Conservation (phyloP, 78 protist species). For the Dictyostelium discoideum region DNA sequence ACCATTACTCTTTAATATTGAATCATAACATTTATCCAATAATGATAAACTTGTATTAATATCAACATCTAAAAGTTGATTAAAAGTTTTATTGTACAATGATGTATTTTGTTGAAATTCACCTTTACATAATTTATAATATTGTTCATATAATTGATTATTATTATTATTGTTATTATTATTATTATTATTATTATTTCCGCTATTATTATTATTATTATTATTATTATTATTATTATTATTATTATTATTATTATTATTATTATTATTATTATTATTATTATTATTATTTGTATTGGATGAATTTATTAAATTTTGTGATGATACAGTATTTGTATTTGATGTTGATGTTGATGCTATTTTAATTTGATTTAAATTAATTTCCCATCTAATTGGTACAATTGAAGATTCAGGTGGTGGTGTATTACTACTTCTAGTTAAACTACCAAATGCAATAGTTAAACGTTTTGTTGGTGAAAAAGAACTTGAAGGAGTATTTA, state of each 20-base stretch:
- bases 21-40: constrained; percentile 30
- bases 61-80: not conserved
- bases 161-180: not conserved
- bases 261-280: not conserved
- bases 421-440: not conserved
- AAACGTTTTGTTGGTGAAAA: not conserved
- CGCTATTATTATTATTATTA: no score
- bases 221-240: no score
- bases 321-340: not conserved
- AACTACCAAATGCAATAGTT: constrained; percentile 43
- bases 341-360: not conserved
- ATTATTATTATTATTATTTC: no score
- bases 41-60: not conserved
- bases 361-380: constrained; percentile 19
- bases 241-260: not conserved
- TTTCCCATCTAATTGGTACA: constrained; percentile 49
- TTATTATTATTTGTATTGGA: no score
- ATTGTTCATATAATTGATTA: constrained; percentile 2
- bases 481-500: not conserved
- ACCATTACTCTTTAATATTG: not conserved
- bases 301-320: not conserved
- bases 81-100: not conserved
- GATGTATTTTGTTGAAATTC: not conserved
- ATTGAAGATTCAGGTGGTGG: not conserved
- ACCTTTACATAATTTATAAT: not conserved